A percentile compares a stretch with the other conserved stretches of the same genome.
These are phyloP conservation scores for Fraxinus cuspidata DNA, from an alignment of 257 asterid genomes.

Conservation along the genomic window DNA sequence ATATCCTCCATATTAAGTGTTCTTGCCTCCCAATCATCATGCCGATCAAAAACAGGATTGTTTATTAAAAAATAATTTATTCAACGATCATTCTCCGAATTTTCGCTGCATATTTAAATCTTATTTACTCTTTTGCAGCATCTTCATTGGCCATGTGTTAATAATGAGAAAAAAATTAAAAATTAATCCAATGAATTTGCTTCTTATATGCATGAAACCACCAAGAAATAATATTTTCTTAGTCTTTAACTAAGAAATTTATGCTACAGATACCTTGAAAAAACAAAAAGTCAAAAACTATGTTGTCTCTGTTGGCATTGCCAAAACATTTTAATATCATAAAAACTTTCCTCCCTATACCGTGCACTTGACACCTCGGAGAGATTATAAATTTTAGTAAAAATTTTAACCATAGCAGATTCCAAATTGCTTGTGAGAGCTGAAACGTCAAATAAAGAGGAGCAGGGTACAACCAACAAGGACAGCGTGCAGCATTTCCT, in stretches of 20 bases:
- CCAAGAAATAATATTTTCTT: not conserved
- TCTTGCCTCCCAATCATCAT: conserved; percentile 59
- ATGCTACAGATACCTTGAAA: not conserved
- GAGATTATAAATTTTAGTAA: not conserved
- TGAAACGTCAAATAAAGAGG: not conserved
- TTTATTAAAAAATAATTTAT: not conserved
- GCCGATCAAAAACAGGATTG: conserved; percentile 43
- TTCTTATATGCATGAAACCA: not conserved
- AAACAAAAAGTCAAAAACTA: not conserved
- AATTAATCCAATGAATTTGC: not conserved
- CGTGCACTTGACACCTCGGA: not conserved
- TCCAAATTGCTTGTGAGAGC: conserved; percentile 8
- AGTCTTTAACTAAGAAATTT: not conserved
- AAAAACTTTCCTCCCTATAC: not conserved
- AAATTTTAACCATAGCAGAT: not conserved
- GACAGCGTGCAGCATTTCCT: conserved; percentile 4
- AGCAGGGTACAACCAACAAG: conserved; percentile 1
- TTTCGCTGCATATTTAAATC: not conserved
- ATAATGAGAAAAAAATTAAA: not conserved
- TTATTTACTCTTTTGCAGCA: not conserved
- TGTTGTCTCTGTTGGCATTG: not conserved
- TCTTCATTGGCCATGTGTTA: not conserved
- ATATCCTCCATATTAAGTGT: conserved; percentile 65
- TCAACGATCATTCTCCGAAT: not conserved
- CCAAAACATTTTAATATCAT: not conserved